phyloP scores from a whole-genome alignment of 2,329 filamentous ascomycete species.

The Hyphodiscus sp. region DNA sequence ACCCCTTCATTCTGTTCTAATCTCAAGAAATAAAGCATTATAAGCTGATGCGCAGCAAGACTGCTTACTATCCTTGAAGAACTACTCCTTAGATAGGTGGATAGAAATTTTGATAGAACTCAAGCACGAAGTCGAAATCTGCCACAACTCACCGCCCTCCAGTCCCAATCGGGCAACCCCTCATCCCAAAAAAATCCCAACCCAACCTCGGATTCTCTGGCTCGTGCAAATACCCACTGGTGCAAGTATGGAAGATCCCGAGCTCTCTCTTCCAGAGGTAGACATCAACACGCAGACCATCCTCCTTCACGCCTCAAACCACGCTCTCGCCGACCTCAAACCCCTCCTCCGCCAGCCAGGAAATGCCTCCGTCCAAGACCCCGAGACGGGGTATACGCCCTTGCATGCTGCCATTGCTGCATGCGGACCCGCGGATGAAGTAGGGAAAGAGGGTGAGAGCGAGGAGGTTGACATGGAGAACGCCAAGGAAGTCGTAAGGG shows the following conservation, averaged over 20 bases:
- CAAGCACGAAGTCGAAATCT: not conserved
- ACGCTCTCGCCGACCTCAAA: conserved; percentile 36
- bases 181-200: not conserved
- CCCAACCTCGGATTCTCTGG: not conserved
- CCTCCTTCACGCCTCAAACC: conserved; percentile 59
- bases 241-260: conserved; percentile 27
- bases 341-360: conserved; percentile 28
- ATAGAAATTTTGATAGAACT: too few relatives aligned
- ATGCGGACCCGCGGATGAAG: conserved; percentile 40
- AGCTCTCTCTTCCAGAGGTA: conserved; percentile 10
- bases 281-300: conserved; percentile 45
- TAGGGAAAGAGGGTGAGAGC: not conserved
- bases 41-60: too few relatives aligned
- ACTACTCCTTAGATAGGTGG: too few relatives aligned
- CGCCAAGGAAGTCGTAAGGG: conserved; percentile 61
- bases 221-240: not conserved
- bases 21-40: too few relatives aligned
- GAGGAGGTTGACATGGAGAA: conserved; percentile 41
- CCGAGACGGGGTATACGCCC: conserved; percentile 77
- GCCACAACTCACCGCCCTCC: not conserved
- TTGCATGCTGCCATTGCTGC: conserved; percentile 86
- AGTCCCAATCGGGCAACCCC: not conserved
- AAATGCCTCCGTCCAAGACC: conserved; percentile 73
- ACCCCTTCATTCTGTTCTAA: too few relatives aligned
- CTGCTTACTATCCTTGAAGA: too few relatives aligned